Base-by-base conservation (phyloP, 768 basidiomycete genomes). In the Rhizopogon salebrosus region DNA sequence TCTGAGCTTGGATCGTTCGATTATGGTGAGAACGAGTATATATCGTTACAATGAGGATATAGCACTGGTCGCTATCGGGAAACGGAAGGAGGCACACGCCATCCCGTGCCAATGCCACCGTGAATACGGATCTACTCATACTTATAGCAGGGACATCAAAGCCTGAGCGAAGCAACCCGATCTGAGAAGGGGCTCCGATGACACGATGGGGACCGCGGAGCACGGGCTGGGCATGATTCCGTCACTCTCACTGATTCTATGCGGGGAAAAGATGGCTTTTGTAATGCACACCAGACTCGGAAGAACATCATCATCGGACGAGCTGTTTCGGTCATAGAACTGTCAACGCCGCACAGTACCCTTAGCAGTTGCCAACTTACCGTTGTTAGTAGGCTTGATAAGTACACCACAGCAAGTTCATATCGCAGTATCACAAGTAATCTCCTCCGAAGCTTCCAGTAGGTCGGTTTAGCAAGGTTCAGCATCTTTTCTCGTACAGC, bases 121-220 rank as follows among this genome's bases (percentile, higher is more conserved):
- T 22, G 38, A 20, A 39, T 14, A 31, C 20, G 31, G 20, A 46
- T 46, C 29, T 4, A 34, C 43, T 31, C 29, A 10, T 31, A 31
- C 43, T 20, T 29, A 2, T 20, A 46, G 43, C 43, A 46, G 43
- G 43, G 31, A 22, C 45, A 34, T 46, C 45, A 46, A 46, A 31
- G 3, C 45, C 22, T 13, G 45, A 22, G 3, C 8, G 45, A 37
- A 37, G 36, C 36, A n/a, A 37, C 36, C n/a, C 18, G 45, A 46
- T 46, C 45, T 46, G 45, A 34, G 34, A 34, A 14, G 34, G 45
- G 26, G 29, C 45, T 46, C 31, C 29, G 29, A 31, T 35, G 29
- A 43, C 49, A 43, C 20, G 34, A 31, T 46, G 43, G 24, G 39
- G n/a, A 52, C 55, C 62, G 60, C 60, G 63, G 59, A 54, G 54